Percentiles rank a stretch among this genome's conserved stretches.
phyloP scores from a whole-genome alignment of 2,329 filamentous ascomycete genomes.

The Trichothecium sympodiale region DNA sequence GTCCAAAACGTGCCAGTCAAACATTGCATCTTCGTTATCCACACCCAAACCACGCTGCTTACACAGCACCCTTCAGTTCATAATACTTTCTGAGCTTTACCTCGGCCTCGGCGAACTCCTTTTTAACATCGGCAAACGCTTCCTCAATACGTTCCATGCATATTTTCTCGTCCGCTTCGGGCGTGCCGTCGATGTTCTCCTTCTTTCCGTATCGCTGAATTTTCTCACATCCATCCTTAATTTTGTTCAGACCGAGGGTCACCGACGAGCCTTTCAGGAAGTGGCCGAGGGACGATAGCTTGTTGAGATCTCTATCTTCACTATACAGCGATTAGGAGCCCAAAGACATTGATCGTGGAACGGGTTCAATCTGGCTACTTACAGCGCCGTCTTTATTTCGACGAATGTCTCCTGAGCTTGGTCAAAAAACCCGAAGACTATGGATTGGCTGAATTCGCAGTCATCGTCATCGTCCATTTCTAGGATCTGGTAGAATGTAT shows the following conservation, averaged over 20 bases:
- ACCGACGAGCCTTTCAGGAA: conserved; percentile 97
- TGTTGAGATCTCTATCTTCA: conserved; percentile 53
- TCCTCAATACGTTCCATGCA: conserved; percentile 61
- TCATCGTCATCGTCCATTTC: conserved; percentile 95
- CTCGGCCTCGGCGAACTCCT: conserved; percentile 67
- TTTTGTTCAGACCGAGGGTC: conserved; percentile 79
- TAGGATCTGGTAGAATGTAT: conserved; percentile 87
- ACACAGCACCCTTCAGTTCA: conserved; percentile 13
- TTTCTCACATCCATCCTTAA: conserved; percentile 89
- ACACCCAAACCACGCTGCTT: no score
- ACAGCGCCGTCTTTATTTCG: conserved; percentile 78
- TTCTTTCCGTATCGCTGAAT: conserved; percentile 85
- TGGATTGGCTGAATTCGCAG: conserved; percentile 76
- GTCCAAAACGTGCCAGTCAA: no score
- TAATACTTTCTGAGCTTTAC: conserved; percentile 60
- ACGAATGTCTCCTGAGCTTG: conserved; percentile 80
- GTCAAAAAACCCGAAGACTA: conserved; percentile 86
- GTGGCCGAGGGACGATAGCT: conserved; percentile 77
- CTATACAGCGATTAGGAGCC: conserved; percentile 32
- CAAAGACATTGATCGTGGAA: no score
- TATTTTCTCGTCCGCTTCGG: conserved; percentile 53
- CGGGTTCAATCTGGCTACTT: no score
- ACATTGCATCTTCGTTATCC: no score
- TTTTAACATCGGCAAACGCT: conserved; percentile 60
- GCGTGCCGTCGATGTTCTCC: conserved; percentile 66